Evolutionary conservation across 2,329 filamentous ascomycete genomes (phyloP), one percentile per base, ranked within the genome.

Genomic region (Tolypocladium guangdongense): DNA sequence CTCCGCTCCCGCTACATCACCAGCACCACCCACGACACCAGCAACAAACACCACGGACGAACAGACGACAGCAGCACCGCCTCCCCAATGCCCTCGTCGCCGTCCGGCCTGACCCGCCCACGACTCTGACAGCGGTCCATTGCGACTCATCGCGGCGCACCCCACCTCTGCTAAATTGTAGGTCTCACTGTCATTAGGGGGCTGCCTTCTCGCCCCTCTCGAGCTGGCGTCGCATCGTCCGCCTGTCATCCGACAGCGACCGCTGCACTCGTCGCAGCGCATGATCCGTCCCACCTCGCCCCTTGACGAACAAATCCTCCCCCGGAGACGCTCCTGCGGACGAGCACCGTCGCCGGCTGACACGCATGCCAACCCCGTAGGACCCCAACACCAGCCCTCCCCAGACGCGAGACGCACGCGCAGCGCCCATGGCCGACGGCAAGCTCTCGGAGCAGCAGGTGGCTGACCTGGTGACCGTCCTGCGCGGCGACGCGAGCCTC

Each of bases 401-500:
- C 32, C 27, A 32, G 16, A n/a, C 43, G 27, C 43, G 43, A 11
- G 27, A 30, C 43, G 14, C 16, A 32, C 32, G 20, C 43, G 20
- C 27, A 7, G 7, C 38, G 20, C 7, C 51, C 64, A 76, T 82
- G 78, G 75, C 76, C 62, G 80, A 82, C 62, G 62, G 54, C 53
- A 80, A 74, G 66, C 74, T 83, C 64, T 78, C 75, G 55, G 80
- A 82, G 60, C 71, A 79, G 65, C 78, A 81, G 72, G 78, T 81
- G 67, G 68, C 73, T 52, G 74, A 78, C 70, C 71, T 83, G 58
- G 63, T 75, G 58, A 69, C 71, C 47, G 70, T 81, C 56, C 68
- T 83, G 52, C 74, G 73, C 67, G 79, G 81, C 61, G 86, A 88
- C 61, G 77, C 80, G 38, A 78, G 82, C 49, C 75, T 88, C 61